Base-by-base conservation (phyloP, 2,329 filamentous ascomycete species). In the Colletotrichum liaoningense region DNA sequence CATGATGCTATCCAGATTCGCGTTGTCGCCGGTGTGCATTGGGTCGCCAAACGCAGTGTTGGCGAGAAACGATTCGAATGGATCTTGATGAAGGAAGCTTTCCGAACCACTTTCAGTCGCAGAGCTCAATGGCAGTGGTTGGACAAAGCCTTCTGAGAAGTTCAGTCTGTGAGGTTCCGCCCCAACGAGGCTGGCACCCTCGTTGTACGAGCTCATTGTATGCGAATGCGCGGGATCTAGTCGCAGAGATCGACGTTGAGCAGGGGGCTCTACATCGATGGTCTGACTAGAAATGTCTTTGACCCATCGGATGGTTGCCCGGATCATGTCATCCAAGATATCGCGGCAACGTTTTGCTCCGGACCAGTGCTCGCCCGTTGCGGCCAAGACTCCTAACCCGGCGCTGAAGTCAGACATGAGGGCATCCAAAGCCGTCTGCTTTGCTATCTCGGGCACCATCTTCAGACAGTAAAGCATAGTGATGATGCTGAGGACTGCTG, bases 401-500 rank as follows among this genome's bases (percentile, higher is more conserved):
- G 83, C 81, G 26, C 82, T 82, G 12, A 88, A 76, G 28, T 86
- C 84, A 0, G 79, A 79, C 72, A 85, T 83, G 3, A 89, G 77
- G 1, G 24, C 22, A 35, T 73, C 71, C 35, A 70, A 26, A 1
- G 80, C 78, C 1, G 82, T 81, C 1, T 78, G 77, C 1, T 78
- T 77, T 1, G 85, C 81, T 22, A 88, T 81, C 3, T 82, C 79
- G 0, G 86, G 83, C 0, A 87, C 80, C 5, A 83, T 83, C 76
- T 87, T 86, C 55, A 89, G 82, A 58, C 86, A 88, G 75, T 89
- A 87, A 0, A 90, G 78, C 75, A 89, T 83, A 0, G 87, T 87
- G 11, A 89, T 81, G 0, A 84, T 85, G 8, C 84, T 82, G 1
- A 89, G 78, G 0, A 88, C 84, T 0, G 88, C 77, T 0, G 85